These are phyloP conservation scores for Logfia minima DNA, from an alignment of 129 eudicot species.

Conservation along the genomic window DNA sequence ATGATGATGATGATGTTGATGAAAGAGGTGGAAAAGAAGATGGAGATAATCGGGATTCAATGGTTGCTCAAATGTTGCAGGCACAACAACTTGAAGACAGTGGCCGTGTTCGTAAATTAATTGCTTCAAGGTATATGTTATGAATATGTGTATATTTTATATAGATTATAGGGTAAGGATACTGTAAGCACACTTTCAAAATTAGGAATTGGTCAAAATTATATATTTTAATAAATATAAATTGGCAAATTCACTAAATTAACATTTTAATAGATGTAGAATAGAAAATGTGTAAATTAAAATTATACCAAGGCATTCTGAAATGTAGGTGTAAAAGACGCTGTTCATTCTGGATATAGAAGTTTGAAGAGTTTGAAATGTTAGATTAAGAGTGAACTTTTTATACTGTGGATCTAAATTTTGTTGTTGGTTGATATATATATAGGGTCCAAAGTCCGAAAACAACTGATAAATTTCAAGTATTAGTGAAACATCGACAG, in stretches of 20 bases:
- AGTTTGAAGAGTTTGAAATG: not conserved
- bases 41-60: slow-evolving; percentile 53
- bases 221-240: too few species aligned
- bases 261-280: too few species aligned
- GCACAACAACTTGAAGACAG: slow-evolving; percentile 84
- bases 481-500: slow-evolving; percentile 77
- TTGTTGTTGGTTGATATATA: slow-evolving; percentile 11
- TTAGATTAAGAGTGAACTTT: not conserved
- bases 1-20: slow-evolving; percentile 45
- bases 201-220: too few species aligned
- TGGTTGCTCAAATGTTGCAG: slow-evolving; percentile 56
- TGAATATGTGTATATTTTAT: not conserved
- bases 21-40: slow-evolving; percentile 42
- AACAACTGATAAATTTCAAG: slow-evolving; percentile 47
- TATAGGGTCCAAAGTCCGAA: slow-evolving; percentile 68
- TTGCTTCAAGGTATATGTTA: slow-evolving; percentile 66
- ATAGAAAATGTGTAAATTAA: too few species aligned
- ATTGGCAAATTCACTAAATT: too few species aligned
- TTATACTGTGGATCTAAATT: slow-evolving; percentile 8
- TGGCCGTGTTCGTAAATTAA: slow-evolving; percentile 62
- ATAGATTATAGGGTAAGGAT: not conserved
- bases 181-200: not conserved
- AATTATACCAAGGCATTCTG: too few species aligned
- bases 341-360: not conserved
- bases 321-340: too few species aligned